Evolutionary conservation across 208 protist species (phyloP).

Genomic region (Crithidia thermophila): DNA sequence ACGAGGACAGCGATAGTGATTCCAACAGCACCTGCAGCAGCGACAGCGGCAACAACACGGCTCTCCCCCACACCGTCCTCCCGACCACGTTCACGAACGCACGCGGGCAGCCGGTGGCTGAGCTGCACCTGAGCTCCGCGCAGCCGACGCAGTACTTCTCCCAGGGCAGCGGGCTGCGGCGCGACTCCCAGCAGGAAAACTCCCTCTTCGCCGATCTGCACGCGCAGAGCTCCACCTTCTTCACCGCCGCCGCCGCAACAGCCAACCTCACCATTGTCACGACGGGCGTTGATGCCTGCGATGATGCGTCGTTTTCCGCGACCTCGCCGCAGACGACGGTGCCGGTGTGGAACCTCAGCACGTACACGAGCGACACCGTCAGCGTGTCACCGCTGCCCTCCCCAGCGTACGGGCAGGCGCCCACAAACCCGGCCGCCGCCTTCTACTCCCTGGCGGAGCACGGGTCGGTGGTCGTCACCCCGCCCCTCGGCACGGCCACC

Average conservation of each 20-base stretch:
- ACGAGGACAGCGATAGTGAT: background rate
- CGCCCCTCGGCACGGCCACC: background rate
- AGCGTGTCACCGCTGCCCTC: conserved; percentile 20
- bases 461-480: background rate
- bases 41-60: background rate
- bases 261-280: background rate
- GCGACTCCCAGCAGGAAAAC: background rate
- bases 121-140: conserved; percentile 10
- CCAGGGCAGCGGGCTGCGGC: background rate
- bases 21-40: conserved; percentile 1
- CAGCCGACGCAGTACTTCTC: background rate
- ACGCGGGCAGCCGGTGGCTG: conserved; percentile 8
- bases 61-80: background rate
- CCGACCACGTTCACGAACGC: conserved; percentile 9
- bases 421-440: background rate
- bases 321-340: conserved; percentile 2
- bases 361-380: conserved; percentile 15
- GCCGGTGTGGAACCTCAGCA: conserved; percentile 14
- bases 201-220: conserved; percentile 26
- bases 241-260: background rate
- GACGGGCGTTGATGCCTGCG: background rate
- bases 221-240: conserved; percentile 6
- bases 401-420: conserved; percentile 13
- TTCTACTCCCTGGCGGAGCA: conserved; percentile 14
- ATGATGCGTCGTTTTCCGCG: background rate